Base-by-base conservation (phyloP, 192 early-diverging fungal genomes). In the Linnemannia elongata region DNA sequence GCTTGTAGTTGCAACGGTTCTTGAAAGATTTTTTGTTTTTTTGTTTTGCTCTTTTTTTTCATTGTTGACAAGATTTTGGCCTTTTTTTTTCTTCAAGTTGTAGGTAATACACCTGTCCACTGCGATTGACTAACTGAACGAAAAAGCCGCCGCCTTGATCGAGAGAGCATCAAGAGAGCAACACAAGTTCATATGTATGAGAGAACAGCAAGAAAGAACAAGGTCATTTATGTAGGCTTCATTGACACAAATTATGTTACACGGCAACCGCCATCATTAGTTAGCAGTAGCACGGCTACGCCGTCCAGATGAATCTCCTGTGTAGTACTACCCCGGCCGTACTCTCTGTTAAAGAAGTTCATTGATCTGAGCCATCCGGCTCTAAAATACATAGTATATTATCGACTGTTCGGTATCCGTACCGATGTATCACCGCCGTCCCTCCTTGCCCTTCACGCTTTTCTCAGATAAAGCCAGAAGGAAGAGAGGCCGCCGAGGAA, bases 341-440 rank as follows among this genome's bases (percentile, higher is more conserved):
- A 66, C 60, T 66, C 57, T 55, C 55, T 57, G n/a, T 27, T 24
- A 27, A 57, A 24, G 20, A 10, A 27, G 55, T 57, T 57, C 55
- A 57, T 57, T 57, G 60, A 66, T 66, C 60, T 66, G 60, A 66
- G 60, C 60, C 60, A 66, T 66, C 60, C 27, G 30, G 27, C 30
- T 33, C 60, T 33, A 66, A 66, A 30, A 13, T 33, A 66, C 60
- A 3, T 66, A 33, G 10, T 1, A 27, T 0, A 27, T 27, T 60
- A 27, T 52, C n/a, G 1, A 12, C 60, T 27, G 44, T 66, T 66
- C 27, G 30, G 60, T 66, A 66, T 33, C 60, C 24, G 12, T 10
- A 35, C 33, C 27, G 27, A 13, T 33, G 39, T 71, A 15, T 24
- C 71, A 7, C 2, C 41, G 7, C 30, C 22, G 2, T 20, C 12